Conservation (phyloP, 495 filamentous ascomycete genomes). For the Bacidia rubella region DNA sequence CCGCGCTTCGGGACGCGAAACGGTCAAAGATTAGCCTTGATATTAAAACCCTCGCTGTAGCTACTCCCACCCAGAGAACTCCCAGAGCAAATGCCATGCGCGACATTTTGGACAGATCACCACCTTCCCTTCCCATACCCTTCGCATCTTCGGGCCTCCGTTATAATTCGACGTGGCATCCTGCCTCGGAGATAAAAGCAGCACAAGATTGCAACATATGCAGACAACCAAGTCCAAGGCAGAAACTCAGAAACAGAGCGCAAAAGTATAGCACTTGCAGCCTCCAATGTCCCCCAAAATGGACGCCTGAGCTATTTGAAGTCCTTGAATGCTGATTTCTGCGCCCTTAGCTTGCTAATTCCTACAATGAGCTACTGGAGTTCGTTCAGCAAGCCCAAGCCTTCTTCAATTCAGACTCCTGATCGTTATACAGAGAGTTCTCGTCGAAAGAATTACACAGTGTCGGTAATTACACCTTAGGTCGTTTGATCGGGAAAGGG, state of each 20-base stretch:
- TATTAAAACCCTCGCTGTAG: neutral
- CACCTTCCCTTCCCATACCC: neutral
- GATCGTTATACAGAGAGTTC: conserved; percentile 58
- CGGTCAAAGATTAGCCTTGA: neutral
- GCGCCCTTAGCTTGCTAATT: conserved; percentile 67
- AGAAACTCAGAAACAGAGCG: conserved; percentile 83
- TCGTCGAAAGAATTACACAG: conserved; percentile 77
- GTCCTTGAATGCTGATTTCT: neutral
- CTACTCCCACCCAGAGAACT: neutral
- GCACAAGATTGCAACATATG: conserved; percentile 23
- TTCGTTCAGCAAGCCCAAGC: conserved; percentile 34
- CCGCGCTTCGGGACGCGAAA: neutral
- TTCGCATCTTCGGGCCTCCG: neutral
- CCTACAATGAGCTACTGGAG: conserved; percentile 91
- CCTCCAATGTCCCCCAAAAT: neutral
- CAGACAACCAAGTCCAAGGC: conserved; percentile 58
- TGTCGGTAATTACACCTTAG: conserved; percentile 90
- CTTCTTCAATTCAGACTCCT: neutral
- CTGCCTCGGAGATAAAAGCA: neutral
- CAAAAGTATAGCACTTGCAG: conserved; percentile 51
- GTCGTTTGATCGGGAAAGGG: conserved; percentile 86
- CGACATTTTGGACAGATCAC: neutral
- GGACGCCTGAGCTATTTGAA: neutral
- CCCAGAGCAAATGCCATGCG: neutral
- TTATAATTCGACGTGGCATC: neutral